Percentiles rank a stretch among this genome's conserved stretches.
These are phyloP conservation scores for Metarhizium robertsii DNA, from an alignment of 2,329 filamentous ascomycete genomes.

Conservation along the genomic window DNA sequence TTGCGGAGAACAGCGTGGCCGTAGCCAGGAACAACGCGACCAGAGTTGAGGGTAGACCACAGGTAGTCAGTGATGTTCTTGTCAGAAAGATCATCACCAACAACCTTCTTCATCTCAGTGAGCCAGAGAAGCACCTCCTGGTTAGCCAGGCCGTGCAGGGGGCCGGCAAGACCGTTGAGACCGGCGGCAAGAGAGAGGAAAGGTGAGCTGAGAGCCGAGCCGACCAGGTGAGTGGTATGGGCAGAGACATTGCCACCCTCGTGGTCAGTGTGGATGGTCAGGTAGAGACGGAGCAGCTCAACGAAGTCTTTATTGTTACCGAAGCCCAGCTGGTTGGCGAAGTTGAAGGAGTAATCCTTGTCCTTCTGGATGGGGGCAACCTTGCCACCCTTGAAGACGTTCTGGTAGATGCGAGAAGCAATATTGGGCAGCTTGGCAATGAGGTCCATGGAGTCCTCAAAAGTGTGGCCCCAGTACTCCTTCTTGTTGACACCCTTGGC, in stretches of 20 bases:
- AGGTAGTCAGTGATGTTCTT: conserved; percentile 97
- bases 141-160: conserved; percentile 98
- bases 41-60: conserved; percentile 91
- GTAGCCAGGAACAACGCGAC: conserved; percentile 95
- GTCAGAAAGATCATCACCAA: conserved; percentile 94
- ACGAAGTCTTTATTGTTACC: conserved; percentile 92
- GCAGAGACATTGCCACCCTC: conserved; percentile 98
- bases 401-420: conserved; percentile 98
- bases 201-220: conserved; percentile 90
- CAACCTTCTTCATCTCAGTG: conserved; percentile 91
- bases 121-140: conserved; percentile 99
- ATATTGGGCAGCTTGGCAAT: conserved; percentile 99
- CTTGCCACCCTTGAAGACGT: conserved; percentile 99
- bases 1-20: conserved; percentile 98
- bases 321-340: conserved; percentile 98
- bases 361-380: conserved; percentile 93
- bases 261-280: conserved; percentile 99
- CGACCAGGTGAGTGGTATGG: conserved; percentile 97
- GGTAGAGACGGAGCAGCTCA: conserved; percentile 96
- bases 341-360: conserved; percentile 99
- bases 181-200: conserved; percentile 95
- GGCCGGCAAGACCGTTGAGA: conserved; percentile 95
- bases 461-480: conserved; percentile 99
- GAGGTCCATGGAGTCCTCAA: conserved; percentile 99
- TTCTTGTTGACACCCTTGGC: conserved; percentile 99